Evolutionary conservation across 257 asterid species (phyloP).

Genomic region (Fraxinus pennsylvanica): DNA sequence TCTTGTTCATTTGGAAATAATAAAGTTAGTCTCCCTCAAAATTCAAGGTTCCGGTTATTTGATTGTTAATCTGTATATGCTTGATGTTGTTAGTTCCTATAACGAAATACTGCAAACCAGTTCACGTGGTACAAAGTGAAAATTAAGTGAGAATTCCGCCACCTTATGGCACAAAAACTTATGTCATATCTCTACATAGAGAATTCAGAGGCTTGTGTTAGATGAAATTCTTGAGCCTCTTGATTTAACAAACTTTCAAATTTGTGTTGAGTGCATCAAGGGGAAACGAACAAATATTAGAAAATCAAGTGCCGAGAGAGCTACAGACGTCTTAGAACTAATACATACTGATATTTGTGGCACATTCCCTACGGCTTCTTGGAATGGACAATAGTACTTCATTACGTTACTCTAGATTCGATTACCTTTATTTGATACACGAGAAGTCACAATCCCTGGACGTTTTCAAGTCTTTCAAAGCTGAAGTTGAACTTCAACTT

Average conservation of each 20-base stretch:
- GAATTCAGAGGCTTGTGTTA: constrained; percentile 1
- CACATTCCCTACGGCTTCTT: constrained; percentile 14
- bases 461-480: background rate
- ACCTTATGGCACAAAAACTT: background rate
- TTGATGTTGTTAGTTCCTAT: too few species aligned
- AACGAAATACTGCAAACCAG: too few species aligned
- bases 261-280: constrained; percentile 15
- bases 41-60: too few species aligned
- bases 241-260: background rate
- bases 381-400: too few species aligned
- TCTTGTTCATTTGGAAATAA: too few species aligned
- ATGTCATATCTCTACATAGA: background rate
- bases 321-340: background rate
- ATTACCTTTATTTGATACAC: background rate
- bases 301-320: background rate
- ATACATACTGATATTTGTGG: constrained; percentile 9
- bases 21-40: too few species aligned
- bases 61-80: too few species aligned
- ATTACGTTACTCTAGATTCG: background rate
- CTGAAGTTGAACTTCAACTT: constrained; percentile 7
- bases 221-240: constrained; percentile 2
- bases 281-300: constrained; percentile 14
- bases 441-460: background rate
- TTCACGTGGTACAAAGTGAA: too few species aligned
- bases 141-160: background rate